Evolutionary conservation across 495 filamentous ascomycete genomes (phyloP).

Genomic region (Neurospora sp.): DNA sequence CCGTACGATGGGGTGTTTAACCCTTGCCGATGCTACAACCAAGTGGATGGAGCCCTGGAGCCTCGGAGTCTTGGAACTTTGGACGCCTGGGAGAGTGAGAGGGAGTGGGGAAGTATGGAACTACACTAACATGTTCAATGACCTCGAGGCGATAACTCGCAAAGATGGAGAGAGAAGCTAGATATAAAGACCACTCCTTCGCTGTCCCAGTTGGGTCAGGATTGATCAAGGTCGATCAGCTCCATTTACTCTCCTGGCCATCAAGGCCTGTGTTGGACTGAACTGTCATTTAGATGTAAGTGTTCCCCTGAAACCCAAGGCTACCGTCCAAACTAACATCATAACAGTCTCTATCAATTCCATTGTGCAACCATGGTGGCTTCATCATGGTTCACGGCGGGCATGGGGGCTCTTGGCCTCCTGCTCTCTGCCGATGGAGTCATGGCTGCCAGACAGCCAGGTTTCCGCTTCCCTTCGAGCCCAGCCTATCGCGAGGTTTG

Average conservation of each 20-base stretch:
- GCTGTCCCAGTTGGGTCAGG: not conserved
- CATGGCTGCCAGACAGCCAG: not conserved
- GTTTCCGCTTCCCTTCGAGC: not conserved
- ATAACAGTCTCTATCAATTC: not conserved
- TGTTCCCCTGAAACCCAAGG: not conserved
- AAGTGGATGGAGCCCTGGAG: not conserved
- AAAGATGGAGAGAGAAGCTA: not conserved
- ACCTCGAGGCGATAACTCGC: not conserved
- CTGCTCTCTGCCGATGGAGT: not conserved
- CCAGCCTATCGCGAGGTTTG: conserved; percentile 10
- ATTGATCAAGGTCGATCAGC: not conserved
- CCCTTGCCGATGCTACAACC: not conserved
- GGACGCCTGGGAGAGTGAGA: not conserved
- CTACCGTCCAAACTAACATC: not conserved
- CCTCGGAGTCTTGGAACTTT: not conserved
- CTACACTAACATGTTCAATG: not conserved
- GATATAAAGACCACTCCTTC: not conserved
- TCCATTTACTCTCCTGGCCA: not conserved
- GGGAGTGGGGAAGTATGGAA: not conserved
- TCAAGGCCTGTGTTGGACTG: not conserved
- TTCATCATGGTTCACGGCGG: not conserved
- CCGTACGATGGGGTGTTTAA: not conserved
- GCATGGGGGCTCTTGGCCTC: not conserved
- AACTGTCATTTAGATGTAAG: not conserved
- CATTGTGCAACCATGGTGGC: not conserved